Base-by-base conservation (phyloP, 2,329 filamentous ascomycete species). In the Neopestalotiopsis sp. region DNA sequence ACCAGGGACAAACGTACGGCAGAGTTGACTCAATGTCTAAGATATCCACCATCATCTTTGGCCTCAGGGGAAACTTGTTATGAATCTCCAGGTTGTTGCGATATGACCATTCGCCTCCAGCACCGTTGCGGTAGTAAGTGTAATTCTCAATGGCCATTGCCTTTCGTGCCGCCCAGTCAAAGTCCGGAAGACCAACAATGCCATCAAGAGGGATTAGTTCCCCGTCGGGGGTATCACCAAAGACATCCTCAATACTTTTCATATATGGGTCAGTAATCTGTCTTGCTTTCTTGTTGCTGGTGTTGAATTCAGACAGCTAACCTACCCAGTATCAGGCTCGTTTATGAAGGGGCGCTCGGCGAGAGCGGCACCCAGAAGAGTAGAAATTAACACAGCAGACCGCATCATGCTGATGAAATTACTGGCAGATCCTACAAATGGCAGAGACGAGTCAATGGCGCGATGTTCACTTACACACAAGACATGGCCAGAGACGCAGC, bases 21-120 rank as follows among this genome's bases (percentile, higher is more conserved):
- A 85, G 74, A 17, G 81, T 81, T 24, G 67, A 72, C 70, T 83
- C 81, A 57, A 84, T 75, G 38, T 80, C 77, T 45, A 81, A 83
- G 68, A 88, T 82, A 72, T 88, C 86, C n/a, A 82, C 77, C 77
- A 89, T 78, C 30, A 83, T 80, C 66, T 84, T 80, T 10, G 86
- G 85, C 64, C 82, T 81, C 49, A 88, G 78, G 64, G 78, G 79
- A 73, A 84, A 86, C 17, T 84, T 82, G 70, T 81, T 78, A 76
- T 82, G 89, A 40, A 84, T 81, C 76, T 89, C 87, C 5, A 88
- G 80, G 77, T 89, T 89, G 76, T 88, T 87, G 61, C 86, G 82
- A 77, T 88, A 88, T 1, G 82, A 83, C 82, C 83, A 88, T 77
- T 88, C 86, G 69, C 85, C 86, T 2, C 81, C 85, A 4, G 85